Evolutionary conservation across 2,329 filamentous ascomycete genomes (phyloP).

Genomic region (Microcyclosporella mali): DNA sequence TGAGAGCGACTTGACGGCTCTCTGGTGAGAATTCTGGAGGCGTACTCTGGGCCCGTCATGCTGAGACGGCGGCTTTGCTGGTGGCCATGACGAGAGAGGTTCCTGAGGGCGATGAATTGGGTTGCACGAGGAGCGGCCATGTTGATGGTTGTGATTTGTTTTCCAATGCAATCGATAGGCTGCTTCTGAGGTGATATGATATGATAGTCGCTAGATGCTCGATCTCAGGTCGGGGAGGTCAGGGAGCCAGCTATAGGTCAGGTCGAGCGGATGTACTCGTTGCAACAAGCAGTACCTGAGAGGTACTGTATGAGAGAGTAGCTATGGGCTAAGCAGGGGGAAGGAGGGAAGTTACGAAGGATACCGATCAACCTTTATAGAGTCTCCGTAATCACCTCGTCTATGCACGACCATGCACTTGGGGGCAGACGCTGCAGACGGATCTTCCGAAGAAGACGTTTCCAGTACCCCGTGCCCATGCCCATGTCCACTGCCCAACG

Average conservation of each 20-base stretch:
- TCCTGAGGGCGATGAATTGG: slow-evolving; percentile 39
- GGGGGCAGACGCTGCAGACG: too few species aligned
- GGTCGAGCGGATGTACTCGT: neutral
- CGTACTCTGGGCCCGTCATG: slow-evolving; percentile 55
- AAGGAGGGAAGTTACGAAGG: neutral
- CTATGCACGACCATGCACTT: too few species aligned
- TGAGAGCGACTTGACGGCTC: slow-evolving; percentile 27
- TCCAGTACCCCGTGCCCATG: too few species aligned
- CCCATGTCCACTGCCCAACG: too few species aligned
- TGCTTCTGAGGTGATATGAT: slow-evolving; percentile 1
- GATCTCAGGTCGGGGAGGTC: neutral
- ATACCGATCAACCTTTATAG: neutral
- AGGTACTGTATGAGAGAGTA: neutral
- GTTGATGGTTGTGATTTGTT: slow-evolving; percentile 11
- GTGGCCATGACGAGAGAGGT: slow-evolving; percentile 33
- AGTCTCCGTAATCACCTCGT: too few species aligned
- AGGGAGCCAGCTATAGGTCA: neutral
- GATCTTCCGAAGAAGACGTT: too few species aligned
- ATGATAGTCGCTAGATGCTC: too few species aligned
- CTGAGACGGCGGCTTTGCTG: slow-evolving; percentile 46
- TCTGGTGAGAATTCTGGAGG: slow-evolving; percentile 43
- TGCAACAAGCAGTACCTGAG: too few species aligned
- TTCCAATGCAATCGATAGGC: neutral
- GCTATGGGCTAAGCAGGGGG: neutral
- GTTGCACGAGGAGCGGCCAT: slow-evolving; percentile 41